These are phyloP conservation scores for Hippophae rhamnoides DNA, from an alignment of 306 rosid species.

Conservation along the genomic window DNA sequence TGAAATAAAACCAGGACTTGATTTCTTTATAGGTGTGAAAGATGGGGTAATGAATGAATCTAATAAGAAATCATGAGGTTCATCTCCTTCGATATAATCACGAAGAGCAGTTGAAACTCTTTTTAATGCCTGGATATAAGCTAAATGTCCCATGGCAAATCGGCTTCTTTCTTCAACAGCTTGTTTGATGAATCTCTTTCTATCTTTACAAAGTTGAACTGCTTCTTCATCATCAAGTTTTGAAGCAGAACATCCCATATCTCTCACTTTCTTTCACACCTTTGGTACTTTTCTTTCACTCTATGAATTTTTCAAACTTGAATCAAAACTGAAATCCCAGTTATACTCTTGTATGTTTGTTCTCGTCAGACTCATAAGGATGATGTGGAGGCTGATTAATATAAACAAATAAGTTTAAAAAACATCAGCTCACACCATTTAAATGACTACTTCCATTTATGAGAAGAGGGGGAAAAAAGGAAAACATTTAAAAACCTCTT, in stretches of 20 bases:
- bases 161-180: constrained; percentile 68
- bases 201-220: constrained; percentile 83
- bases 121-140: constrained; percentile 61
- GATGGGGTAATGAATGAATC: constrained; percentile 64
- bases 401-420: constrained; percentile 17
- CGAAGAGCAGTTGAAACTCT: constrained; percentile 76
- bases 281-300: constrained; percentile 7
- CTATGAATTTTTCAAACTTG: constrained; percentile 49
- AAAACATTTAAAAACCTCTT: constrained; percentile 1
- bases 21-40: constrained; percentile 50
- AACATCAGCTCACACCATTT: constrained; percentile 8
- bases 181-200: constrained; percentile 72
- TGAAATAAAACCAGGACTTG: constrained; percentile 46
- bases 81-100: constrained; percentile 64
- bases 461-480: neutral
- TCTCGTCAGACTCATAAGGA: constrained; percentile 57
- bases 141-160: constrained; percentile 62
- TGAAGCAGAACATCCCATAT: constrained; percentile 92
- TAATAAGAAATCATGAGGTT: constrained; percentile 35
- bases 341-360: constrained; percentile 21
- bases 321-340: constrained; percentile 44
- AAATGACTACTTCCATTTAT: constrained; percentile 6
- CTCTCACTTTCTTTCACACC: constrained; percentile 2
- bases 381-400: constrained; percentile 18
- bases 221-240: constrained; percentile 79